Evolutionary conservation across 2,329 filamentous ascomycete species (phyloP).

Genomic region (Trichoderma sp.): DNA sequence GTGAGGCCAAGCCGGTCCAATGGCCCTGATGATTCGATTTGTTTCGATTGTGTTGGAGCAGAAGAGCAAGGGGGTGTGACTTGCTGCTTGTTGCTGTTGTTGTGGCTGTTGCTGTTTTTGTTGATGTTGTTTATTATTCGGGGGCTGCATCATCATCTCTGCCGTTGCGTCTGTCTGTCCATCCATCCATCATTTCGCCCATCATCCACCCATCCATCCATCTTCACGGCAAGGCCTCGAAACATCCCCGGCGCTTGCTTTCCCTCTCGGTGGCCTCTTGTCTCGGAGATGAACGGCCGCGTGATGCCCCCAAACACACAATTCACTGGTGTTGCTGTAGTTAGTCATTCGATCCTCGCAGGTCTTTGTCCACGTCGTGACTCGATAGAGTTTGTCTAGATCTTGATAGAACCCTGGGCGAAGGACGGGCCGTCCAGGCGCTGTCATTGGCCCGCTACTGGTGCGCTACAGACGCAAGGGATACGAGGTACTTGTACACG

Average conservation of each 20-base stretch:
- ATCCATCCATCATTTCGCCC: neutral
- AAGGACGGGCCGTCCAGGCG: neutral
- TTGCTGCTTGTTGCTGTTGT: neutral
- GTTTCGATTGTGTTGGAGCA: neutral
- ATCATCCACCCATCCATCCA: neutral
- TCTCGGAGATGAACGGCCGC: constrained; percentile 8
- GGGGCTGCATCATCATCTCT: neutral
- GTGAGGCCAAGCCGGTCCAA: neutral
- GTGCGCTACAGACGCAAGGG: neutral
- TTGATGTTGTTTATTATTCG: neutral
- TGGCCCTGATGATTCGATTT: neutral
- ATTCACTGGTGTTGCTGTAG: neutral
- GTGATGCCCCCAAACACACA: neutral
- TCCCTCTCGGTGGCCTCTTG: neutral
- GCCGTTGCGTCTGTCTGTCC: neutral
- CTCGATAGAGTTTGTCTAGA: constrained; percentile 21
- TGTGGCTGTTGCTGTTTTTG: neutral
- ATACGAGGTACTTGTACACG: constrained; percentile 9
- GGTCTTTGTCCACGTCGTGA: constrained; percentile 5
- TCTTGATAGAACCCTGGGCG: constrained; percentile 12
- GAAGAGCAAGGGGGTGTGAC: neutral
- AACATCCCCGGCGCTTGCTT: neutral
- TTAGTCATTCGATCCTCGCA: neutral
- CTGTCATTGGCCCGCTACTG: neutral
- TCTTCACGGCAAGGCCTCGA: neutral